Evolutionary conservation across 345 rosid genomes (phyloP).

Genomic region (Sisymbrium altissimum): DNA sequence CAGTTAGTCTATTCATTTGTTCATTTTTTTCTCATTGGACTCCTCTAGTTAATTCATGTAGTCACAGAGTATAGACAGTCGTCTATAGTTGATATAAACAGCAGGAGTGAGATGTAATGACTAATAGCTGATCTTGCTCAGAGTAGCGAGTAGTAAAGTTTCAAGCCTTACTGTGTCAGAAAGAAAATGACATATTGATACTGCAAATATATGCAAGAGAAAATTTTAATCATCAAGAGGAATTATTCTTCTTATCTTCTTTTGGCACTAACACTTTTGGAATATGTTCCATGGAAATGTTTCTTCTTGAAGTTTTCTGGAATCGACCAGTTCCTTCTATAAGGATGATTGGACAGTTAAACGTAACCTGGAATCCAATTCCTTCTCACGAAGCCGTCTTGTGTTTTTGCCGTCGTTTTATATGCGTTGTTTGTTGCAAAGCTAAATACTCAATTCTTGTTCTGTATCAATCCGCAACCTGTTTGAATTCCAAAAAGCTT

Average conservation of each 20-base stretch:
- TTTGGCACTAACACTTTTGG: conserved; percentile 23
- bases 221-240: not conserved
- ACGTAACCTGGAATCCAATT: conserved; percentile 24
- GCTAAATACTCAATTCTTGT: not conserved
- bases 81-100: conserved; percentile 1
- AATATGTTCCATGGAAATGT: conserved; percentile 22
- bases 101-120: conserved; percentile 1
- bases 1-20: conserved; percentile 10
- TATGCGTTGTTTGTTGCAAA: conserved; percentile 11
- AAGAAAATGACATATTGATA: conserved; percentile 7
- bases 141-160: not conserved
- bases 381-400: conserved; percentile 6
- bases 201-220: not conserved
- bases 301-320: conserved; percentile 30
- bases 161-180: not conserved
- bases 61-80: not conserved
- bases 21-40: conserved; percentile 9
- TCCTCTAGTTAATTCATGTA: not conserved
- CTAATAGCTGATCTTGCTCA: not conserved
- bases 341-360: conserved; percentile 10
- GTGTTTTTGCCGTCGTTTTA: not conserved
- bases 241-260: not conserved
- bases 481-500: not conserved
- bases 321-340: conserved; percentile 19
- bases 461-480: conserved; percentile 6